Conservation (phyloP, 495 filamentous ascomycete genomes). For the Penicillium longicatenatum region DNA sequence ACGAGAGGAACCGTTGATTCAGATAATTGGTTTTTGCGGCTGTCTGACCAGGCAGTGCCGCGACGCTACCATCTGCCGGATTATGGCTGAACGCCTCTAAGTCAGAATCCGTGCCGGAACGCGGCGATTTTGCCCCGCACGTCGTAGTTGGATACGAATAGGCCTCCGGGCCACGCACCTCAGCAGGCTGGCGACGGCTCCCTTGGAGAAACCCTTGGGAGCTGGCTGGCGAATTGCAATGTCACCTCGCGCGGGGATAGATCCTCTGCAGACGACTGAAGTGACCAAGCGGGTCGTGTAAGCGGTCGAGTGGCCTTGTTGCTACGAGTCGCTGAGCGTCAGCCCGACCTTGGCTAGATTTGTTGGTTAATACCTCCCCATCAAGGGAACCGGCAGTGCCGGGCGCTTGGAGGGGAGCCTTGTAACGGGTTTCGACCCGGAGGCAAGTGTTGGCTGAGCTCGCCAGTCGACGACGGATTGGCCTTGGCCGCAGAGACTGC, state of each 20-base stretch:
- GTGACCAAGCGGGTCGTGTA: constrained; percentile 55
- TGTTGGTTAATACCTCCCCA: constrained; percentile 21
- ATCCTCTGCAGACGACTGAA: constrained; percentile 68
- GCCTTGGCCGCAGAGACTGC: not conserved
- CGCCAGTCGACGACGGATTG: not conserved
- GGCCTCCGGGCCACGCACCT: constrained; percentile 34
- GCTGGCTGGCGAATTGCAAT: constrained; percentile 57
- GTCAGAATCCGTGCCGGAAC: constrained; percentile 16
- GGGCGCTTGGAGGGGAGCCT: constrained; percentile 10
- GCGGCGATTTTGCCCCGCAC: constrained; percentile 58
- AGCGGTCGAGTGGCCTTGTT: constrained; percentile 65
- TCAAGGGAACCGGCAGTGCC: constrained; percentile 12
- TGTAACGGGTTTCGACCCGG: not conserved
- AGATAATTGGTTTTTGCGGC: constrained; percentile 73
- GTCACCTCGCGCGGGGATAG: constrained; percentile 61
- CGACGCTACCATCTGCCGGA: constrained; percentile 58
- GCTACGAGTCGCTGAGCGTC: constrained; percentile 65
- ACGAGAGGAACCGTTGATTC: constrained; percentile 71
- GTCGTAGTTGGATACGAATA: constrained; percentile 69
- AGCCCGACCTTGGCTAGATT: constrained; percentile 57
- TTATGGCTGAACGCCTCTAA: constrained; percentile 16
- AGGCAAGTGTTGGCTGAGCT: not conserved
- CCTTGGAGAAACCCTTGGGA: constrained; percentile 12
- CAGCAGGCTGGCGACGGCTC: constrained; percentile 14
- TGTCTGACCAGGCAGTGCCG: constrained; percentile 65